Conservation (phyloP, 345 rosid species). For the Cardiospermum halicacabum region DNA sequence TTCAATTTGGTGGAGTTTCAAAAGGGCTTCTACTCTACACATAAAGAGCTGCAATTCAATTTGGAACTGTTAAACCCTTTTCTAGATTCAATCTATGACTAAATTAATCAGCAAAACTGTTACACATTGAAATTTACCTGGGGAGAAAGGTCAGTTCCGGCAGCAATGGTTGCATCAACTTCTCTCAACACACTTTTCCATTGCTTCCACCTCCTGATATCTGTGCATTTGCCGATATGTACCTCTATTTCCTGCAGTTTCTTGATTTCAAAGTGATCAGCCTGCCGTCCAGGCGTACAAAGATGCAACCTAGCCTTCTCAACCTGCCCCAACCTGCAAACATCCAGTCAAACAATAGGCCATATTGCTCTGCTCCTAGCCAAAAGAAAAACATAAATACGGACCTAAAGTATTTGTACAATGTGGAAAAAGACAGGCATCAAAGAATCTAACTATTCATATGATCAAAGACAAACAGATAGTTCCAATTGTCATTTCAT, state of each 20-base stretch:
- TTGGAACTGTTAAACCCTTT: slow-evolving; percentile 27
- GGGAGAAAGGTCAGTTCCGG: slow-evolving; percentile 84
- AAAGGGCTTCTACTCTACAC: slow-evolving; percentile 94
- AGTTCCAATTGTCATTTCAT: slow-evolving; percentile 1
- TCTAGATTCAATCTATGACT: slow-evolving; percentile 4
- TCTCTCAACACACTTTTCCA: slow-evolving; percentile 72
- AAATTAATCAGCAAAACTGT: background rate
- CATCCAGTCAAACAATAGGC: slow-evolving; percentile 15
- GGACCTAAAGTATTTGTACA: slow-evolving; percentile 1
- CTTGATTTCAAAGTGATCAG: slow-evolving; percentile 52
- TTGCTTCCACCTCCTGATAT: slow-evolving; percentile 64
- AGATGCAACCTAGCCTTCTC: slow-evolving; percentile 71
- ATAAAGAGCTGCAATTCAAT: slow-evolving; percentile 75
- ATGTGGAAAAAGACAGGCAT: background rate
- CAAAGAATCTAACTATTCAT: background rate
- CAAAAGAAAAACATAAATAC: slow-evolving; percentile 11
- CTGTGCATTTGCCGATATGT: slow-evolving; percentile 62
- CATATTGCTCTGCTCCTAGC: background rate
- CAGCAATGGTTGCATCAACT: slow-evolving; percentile 61
- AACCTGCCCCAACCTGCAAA: slow-evolving; percentile 83
- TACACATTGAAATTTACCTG: slow-evolving; percentile 44
- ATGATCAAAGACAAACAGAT: slow-evolving; percentile 11
- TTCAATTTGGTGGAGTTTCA: slow-evolving; percentile 78
- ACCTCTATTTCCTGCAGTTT: slow-evolving; percentile 66
- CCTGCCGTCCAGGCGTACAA: slow-evolving; percentile 40